Base-by-base conservation (phyloP, 2,329 filamentous ascomycete genomes). In the Pseudocercospora eumusae region DNA sequence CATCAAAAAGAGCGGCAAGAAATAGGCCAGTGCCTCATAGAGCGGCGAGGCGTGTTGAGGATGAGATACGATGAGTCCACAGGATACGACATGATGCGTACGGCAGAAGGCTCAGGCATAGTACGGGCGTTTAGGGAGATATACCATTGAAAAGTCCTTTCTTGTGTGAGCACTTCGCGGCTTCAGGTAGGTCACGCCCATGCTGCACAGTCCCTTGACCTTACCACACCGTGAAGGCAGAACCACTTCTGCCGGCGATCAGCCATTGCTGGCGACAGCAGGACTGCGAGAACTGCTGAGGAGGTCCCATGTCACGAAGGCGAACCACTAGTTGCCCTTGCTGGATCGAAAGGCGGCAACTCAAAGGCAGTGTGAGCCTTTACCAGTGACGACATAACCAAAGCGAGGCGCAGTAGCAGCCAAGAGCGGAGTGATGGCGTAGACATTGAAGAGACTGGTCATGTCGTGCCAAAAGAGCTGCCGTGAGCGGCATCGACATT, bases 1-100 rank as follows among this genome's bases (percentile, higher is more conserved):
- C 66, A 96, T 98, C 83, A 97, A 97, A 88, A 97, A 96, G 86
- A 95, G 90, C 65, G 93, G 92, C 79, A 96, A 97, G 90, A 96
- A 97, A 88, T 96, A 84, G 68, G 59, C 15, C n/a, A 25, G 11
- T 15, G 1, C 21, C n/a, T 3, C 20, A 23, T 9, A 10, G 15
- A 1, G 9, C 28, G 15, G 8, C 1, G 6, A 40, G 27, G 23
- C 33, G 21, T 52, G 36, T 21, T 23, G 45, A 36, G 11, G 18
- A 44, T 18, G 42, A 27, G 42, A 56, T 28, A 44, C 33, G 18
- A 57, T 2, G 28, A 36, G 58, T 25, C 42, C 42, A 56, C 36
- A 57, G 58, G 44, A 25, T 31, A 56, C 56, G 60, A 63, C 25
- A 15, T 33, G 23, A 54, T 21, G 45, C 57, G 49, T 20, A 59